Percentiles rank a stretch among this genome's conserved stretches.
Evolutionary conservation across 345 rosid species (phyloP).

Genomic region (Eucalyptus sideroxylon): DNA sequence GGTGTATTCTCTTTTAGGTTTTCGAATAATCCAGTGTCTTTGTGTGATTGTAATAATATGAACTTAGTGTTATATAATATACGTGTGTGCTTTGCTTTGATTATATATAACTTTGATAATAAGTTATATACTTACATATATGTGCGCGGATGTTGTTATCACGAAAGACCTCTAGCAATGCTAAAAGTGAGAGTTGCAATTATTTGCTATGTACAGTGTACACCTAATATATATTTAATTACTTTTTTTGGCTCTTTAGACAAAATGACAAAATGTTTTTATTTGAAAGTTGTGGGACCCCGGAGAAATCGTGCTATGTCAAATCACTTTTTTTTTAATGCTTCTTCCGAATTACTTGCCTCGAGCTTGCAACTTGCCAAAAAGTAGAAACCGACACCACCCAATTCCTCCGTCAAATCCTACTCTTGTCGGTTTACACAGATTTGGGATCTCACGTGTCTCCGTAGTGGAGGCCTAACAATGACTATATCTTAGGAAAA

Average conservation of each 20-base stretch:
- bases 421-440: accelerated
- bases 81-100: background rate
- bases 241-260: no score
- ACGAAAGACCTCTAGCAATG: background rate
- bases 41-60: background rate
- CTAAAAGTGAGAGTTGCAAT: background rate
- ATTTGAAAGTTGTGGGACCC: background rate
- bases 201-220: background rate
- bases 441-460: accelerated
- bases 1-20: background rate
- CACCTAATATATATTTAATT: background rate
- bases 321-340: background rate
- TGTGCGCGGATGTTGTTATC: no score
- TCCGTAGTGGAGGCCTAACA: accelerated
- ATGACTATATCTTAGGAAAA: accelerated
- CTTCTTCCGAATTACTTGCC: no score
- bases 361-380: no score
- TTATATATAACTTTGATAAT: no score
- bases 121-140: no score
- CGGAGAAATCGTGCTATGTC: background rate
- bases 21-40: background rate
- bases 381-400: no score
- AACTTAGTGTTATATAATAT: background rate
- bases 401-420: accelerated
- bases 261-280: no score